Evolutionary conservation across 177 flowering plant genomes (phyloP).

Genomic region (Vitis hybrid): DNA sequence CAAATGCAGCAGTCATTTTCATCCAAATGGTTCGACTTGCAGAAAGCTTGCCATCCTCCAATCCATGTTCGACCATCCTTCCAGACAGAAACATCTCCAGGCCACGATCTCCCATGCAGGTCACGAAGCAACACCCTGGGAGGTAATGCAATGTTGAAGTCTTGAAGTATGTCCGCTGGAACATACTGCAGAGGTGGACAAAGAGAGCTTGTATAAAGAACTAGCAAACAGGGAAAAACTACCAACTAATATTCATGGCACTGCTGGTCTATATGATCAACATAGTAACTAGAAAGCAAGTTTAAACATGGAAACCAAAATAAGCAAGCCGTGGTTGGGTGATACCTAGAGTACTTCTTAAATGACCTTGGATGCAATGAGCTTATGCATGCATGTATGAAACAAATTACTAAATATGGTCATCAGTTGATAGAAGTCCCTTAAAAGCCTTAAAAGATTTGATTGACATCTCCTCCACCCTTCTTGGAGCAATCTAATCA

Average conservation of each 20-base stretch:
- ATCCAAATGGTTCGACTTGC: slow-evolving; percentile 2
- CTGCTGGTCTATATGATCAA: too few relatives aligned
- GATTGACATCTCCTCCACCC: too few relatives aligned
- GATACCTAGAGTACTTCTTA: too few relatives aligned
- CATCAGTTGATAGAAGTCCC: too few relatives aligned
- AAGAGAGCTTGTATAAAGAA: background rate
- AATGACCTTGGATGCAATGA: too few relatives aligned
- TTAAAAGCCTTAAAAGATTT: too few relatives aligned
- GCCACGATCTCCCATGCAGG: slow-evolving; percentile 10
- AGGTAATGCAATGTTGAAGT: slow-evolving; percentile 8
- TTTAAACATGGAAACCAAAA: too few relatives aligned
- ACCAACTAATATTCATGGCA: background rate
- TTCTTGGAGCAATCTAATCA: too few relatives aligned
- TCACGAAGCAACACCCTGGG: slow-evolving; percentile 5
- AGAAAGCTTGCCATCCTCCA: slow-evolving; percentile 15
- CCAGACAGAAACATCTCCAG: slow-evolving; percentile 17
- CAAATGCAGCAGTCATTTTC: slow-evolving; percentile 19
- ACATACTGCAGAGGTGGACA: slow-evolving; percentile 15
- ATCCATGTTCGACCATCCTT: slow-evolving; percentile 22
- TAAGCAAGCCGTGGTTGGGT: too few relatives aligned
- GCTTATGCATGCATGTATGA: too few relatives aligned
- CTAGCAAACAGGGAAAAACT: background rate
- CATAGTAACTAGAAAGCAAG: too few relatives aligned
- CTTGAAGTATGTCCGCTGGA: slow-evolving; percentile 9
- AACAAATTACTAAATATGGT: too few relatives aligned